phyloP scores from a whole-genome alignment of 306 rosid genomes.

The Amphicarpaea edgeworthii region DNA sequence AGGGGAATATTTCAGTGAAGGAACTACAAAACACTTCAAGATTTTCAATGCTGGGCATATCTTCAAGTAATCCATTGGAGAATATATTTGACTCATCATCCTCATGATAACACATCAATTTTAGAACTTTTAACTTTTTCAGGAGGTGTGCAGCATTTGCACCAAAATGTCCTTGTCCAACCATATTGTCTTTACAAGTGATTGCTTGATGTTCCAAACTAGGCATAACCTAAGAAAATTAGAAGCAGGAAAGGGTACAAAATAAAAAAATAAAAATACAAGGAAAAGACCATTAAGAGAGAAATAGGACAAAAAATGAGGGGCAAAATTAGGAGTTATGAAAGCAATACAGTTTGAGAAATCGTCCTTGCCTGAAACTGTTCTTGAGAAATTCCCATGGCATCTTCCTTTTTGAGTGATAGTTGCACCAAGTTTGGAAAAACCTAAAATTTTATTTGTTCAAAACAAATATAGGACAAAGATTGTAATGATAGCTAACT shows the following conservation, averaged over 20 bases:
- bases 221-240: not conserved
- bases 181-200: not conserved
- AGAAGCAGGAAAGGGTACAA: not conserved
- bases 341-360: not conserved
- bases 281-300: no score
- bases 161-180: not conserved
- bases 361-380: not conserved
- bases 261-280: no score
- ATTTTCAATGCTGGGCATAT: not conserved
- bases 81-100: slow-evolving; percentile 9
- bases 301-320: not conserved
- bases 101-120: not conserved
- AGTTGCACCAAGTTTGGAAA: slow-evolving; percentile 1
- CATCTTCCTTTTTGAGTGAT: slow-evolving; percentile 25
- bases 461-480: not conserved
- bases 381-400: not conserved
- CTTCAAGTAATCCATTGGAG: not conserved
- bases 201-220: not conserved
- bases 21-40: not conserved
- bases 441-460: not conserved
- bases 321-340: not conserved
- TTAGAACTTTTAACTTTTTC: not conserved
- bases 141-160: not conserved
- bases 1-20: slow-evolving; percentile 11
- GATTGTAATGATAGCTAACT: not conserved